Conservation (phyloP, 192 early-diverging fungal genomes). For the Entomortierella lignicola region DNA sequence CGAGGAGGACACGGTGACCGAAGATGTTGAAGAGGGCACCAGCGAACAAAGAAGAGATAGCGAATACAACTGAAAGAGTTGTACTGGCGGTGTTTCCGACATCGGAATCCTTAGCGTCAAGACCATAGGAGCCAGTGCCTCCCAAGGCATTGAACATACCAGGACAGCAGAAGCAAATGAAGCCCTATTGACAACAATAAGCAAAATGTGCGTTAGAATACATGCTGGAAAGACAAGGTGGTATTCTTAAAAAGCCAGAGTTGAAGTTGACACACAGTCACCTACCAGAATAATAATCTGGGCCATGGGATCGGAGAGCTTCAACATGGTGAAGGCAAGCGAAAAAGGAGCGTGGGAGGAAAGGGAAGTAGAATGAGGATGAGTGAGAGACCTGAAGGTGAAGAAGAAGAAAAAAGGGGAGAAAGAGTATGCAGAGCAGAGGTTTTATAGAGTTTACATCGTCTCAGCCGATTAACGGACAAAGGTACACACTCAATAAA, state of each 20-base stretch:
- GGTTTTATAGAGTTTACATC: neutral
- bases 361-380: neutral
- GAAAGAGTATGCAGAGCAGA: neutral
- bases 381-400: constrained; percentile 29
- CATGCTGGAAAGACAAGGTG: no score
- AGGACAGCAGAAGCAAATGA: constrained; percentile 81
- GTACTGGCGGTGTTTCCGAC: constrained; percentile 76
- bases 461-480: no score
- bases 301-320: constrained; percentile 41
- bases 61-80: constrained; percentile 79
- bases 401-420: constrained; percentile 20
- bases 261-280: neutral
- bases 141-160: constrained; percentile 81
- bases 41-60: constrained; percentile 79
- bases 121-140: constrained; percentile 44
- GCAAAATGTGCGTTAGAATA: no score
- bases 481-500: no score
- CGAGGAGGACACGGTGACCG: constrained; percentile 76
- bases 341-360: neutral
- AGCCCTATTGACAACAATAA: constrained; percentile 48
- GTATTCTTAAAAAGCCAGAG: neutral
- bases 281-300: constrained; percentile 48
- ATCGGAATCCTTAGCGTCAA: constrained; percentile 50
- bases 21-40: constrained; percentile 83
- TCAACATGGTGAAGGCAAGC: constrained; percentile 8